Evolutionary conservation across 1,139 yeast genomes (phyloP), one percentile per base, ranked within the genome.

Genomic region (Pichia sp.): DNA sequence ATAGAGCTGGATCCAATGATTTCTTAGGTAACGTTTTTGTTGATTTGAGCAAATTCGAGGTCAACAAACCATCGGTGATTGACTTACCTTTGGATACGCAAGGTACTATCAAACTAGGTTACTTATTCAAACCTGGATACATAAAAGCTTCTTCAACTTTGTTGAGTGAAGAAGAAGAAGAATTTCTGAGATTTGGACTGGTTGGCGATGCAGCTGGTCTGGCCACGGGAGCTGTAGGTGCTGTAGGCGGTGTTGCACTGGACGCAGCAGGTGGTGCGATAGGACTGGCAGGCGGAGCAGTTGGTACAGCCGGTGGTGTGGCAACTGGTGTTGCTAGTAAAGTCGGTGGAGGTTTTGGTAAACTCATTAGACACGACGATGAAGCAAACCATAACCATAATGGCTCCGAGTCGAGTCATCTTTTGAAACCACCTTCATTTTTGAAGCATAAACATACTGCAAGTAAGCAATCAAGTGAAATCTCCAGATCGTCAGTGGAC

Each of bases 1-100:
- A 84, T 63, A 71, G 80, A 56, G 75, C 87, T 31, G 88, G 85
- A 51, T 75, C 72, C 43, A 79, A 81, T 59, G 83, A 77, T 54
- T 61, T 72, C 36, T 64, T 84, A 45, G 88, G 90, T 41, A 54
- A 62, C 37, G 74, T 73, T 2, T 54, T 54, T 4, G 52, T 83
- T 39, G 81, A 80, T 53, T 63, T 81, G 33, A 65, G 77, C 1
- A 55, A 67, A 2, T 55, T 82, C 36, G 69, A 69, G 27, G 75
- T 81, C 1, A 64, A 65, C 40, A 57, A 69, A 35, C 23, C 23
- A 16, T 16, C 23, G 23, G 23, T 16, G 23, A 16, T 16, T 16
- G 59, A 71, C 4, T 69, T 76, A 32, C 64, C 70, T 29, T 66
- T 84, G 49, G 71, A 74, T 49, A 79, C 87, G 16, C 79, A 80